Conservation (phyloP, 768 basidiomycete species). For the Candolleomyces eurysporus region DNA sequence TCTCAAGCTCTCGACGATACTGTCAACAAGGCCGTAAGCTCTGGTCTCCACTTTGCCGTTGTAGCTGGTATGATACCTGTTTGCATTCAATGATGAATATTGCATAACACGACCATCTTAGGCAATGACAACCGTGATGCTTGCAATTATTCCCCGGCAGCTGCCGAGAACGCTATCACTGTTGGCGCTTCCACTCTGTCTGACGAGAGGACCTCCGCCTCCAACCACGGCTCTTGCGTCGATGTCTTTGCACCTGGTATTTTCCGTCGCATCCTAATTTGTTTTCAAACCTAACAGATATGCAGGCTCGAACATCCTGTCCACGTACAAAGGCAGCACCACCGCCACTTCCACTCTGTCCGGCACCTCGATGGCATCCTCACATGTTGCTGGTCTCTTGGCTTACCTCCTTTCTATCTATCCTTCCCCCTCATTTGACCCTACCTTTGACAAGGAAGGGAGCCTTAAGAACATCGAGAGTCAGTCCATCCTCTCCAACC, state of each 20-base stretch:
- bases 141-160: slow-evolving; percentile 91
- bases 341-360: slow-evolving; percentile 73
- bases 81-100: slow-evolving; percentile 18
- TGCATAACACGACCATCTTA: slow-evolving; percentile 1
- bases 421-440: slow-evolving; percentile 63
- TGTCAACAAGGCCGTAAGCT: slow-evolving; percentile 80
- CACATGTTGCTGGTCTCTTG: slow-evolving; percentile 85
- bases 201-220: slow-evolving; percentile 87
- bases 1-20: slow-evolving; percentile 78
- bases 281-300: background rate
- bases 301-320: slow-evolving; percentile 78
- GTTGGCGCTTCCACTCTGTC: slow-evolving; percentile 87
- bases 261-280: slow-evolving; percentile 7
- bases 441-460: slow-evolving; percentile 38
- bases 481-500: slow-evolving; percentile 28
- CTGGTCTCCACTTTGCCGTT: slow-evolving; percentile 93
- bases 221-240: slow-evolving; percentile 88
- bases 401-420: slow-evolving; percentile 93
- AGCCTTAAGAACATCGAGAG: slow-evolving; percentile 31
- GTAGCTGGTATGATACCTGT: slow-evolving; percentile 62
- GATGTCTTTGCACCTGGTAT: slow-evolving; percentile 87
- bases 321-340: slow-evolving; percentile 73
- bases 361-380: slow-evolving; percentile 94
- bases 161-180: slow-evolving; percentile 85
- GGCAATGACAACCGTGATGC: slow-evolving; percentile 82